These are phyloP conservation scores for Mimosa pudica DNA, from an alignment of 306 rosid genomes.

Conservation along the genomic window DNA sequence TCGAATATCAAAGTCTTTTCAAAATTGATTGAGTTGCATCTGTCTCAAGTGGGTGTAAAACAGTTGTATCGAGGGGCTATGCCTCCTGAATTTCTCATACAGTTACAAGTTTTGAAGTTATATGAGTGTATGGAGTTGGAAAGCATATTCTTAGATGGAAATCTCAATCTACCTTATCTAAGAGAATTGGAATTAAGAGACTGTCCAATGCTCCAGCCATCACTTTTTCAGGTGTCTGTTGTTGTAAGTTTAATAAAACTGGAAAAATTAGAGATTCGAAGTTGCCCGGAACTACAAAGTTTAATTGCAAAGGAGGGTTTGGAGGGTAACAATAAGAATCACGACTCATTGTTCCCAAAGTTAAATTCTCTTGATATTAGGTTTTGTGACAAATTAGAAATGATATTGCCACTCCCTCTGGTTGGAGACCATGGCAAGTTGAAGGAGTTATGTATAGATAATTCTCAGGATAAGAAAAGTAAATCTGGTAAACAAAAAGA, in stretches of 20 bases:
- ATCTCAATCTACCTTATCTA: background rate
- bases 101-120: background rate
- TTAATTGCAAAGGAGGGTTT: background rate
- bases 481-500: background rate
- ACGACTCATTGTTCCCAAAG: background rate
- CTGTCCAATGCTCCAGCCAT: background rate
- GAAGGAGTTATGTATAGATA: too few species aligned
- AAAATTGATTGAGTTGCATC: background rate
- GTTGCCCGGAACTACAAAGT: background rate
- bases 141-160: background rate
- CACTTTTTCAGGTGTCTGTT: background rate
- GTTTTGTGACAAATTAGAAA: background rate
- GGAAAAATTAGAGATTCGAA: background rate
- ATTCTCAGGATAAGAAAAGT: background rate
- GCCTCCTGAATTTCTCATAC: background rate
- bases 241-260: background rate
- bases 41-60: background rate
- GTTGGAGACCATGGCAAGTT: too few species aligned
- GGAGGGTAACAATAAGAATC: background rate
- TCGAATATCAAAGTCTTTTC: background rate
- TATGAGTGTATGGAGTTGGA: background rate
- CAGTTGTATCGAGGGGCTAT: background rate
- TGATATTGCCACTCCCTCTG: too few species aligned
- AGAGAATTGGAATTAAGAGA: background rate
- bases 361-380: background rate